Evolutionary conservation across 2,329 filamentous ascomycete genomes (phyloP).

Genomic region (Aspergillus melleus): DNA sequence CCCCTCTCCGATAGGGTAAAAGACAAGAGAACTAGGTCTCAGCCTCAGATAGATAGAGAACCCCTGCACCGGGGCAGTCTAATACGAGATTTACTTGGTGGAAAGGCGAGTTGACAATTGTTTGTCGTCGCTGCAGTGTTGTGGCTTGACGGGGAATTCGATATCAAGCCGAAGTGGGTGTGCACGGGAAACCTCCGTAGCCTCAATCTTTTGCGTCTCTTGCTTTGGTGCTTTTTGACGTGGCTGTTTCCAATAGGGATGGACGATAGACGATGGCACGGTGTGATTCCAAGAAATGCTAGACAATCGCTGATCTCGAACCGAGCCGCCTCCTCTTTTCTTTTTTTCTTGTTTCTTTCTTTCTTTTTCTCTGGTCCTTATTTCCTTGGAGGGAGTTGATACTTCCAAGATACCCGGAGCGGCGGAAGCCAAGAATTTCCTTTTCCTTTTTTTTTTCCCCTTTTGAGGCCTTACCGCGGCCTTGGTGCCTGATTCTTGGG

Average conservation of each 20-base stretch:
- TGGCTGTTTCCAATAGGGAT: slow-evolving; percentile 10
- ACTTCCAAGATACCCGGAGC: background rate
- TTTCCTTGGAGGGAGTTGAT: background rate
- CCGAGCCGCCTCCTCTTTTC: background rate
- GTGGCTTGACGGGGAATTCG: slow-evolving; percentile 3
- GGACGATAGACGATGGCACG: background rate
- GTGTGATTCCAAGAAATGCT: background rate
- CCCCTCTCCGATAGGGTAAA: too few species aligned
- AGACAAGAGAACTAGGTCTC: background rate
- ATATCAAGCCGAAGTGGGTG: slow-evolving; percentile 6
- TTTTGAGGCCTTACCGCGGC: slow-evolving; percentile 1
- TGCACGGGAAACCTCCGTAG: background rate
- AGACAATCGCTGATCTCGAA: background rate
- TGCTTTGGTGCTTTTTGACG: background rate
- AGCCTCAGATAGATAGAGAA: slow-evolving; percentile 3
- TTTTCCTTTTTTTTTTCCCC: background rate
- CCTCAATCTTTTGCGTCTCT: background rate
- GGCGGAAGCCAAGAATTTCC: slow-evolving; percentile 9
- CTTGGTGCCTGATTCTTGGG: slow-evolving; percentile 2
- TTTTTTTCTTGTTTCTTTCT: background rate
- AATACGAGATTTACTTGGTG: background rate
- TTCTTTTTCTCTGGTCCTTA: background rate
- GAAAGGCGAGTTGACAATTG: background rate
- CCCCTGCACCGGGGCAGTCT: background rate
- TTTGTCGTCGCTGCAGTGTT: slow-evolving; percentile 2